Evolutionary conservation across 768 basidiomycete genomes (phyloP), one percentile per base, ranked within the genome.

Genomic region (Lentinus tigrinus): DNA sequence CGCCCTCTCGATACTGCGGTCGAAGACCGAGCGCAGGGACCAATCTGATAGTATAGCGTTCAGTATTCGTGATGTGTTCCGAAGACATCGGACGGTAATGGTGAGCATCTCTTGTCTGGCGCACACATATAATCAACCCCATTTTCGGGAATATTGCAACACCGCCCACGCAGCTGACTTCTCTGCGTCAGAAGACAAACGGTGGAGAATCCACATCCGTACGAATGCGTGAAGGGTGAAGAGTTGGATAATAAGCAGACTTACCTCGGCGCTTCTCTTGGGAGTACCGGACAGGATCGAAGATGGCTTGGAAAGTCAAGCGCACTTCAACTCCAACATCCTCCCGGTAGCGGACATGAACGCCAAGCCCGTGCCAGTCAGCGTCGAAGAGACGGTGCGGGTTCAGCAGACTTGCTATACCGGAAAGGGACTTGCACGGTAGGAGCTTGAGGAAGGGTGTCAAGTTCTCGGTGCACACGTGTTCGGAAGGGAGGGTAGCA

Each of bases 391-490:
- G 73, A 3, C 79, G 81, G 64, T 96, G 92, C 0, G 93, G 90
- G 67, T 95, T 92, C 43, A 98, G 77, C 23, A 98, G 78, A 16
- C 74, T 77, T 0, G 93, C 91, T 21, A 98, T 79, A 13, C 97
- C 95, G 0, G 95, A 93, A 19, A 81, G 75, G 5, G 91, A 85
- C 68, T 97, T 93, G 78, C 96, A 98, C 0, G 97, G 97, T 1
- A 98, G 77, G 10, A 98, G 84, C 69, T 96, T 94, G 57, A 98
- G 80, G 74, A 98, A 97, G 0, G 97, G 96, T 0, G 96, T 98
- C 9, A 98, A 77, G 67, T 98, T 98, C 69, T 98, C 97, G 4
- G 96, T 98, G 69, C 96, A 99, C n/a, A 98, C 90, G 64, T 87
- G 79, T 68, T 95, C 92, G 3, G 87, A 91, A 7, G 90, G 89